Evolutionary conservation across 495 filamentous ascomycete genomes (phyloP).

Genomic region (Lasiosphaeris hirsuta): DNA sequence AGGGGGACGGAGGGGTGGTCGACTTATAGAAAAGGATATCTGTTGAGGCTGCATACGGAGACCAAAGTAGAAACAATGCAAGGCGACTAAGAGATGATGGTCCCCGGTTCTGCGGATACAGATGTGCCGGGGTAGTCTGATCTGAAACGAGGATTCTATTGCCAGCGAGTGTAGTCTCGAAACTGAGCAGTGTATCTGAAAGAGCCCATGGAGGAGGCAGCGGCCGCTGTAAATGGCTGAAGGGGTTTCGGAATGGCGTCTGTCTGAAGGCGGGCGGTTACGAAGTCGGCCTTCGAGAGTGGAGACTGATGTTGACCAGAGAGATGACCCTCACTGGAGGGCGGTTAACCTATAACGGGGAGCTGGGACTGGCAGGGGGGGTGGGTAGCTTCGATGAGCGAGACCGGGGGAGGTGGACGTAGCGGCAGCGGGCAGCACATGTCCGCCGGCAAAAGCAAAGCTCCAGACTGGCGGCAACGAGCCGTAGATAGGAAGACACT

Average conservation of each 20-base stretch:
- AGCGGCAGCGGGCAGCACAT: conserved; percentile 1
- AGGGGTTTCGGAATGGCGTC: conserved; percentile 43
- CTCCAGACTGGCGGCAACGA: conserved; percentile 6
- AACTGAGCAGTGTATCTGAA: conserved; percentile 50
- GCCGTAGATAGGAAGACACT: neutral
- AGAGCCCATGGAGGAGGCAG: conserved; percentile 35
- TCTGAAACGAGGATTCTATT: conserved; percentile 46
- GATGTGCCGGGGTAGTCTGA: conserved; percentile 20
- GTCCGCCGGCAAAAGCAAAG: conserved; percentile 14
- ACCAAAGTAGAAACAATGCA: conserved; percentile 21
- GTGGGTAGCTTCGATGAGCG: neutral
- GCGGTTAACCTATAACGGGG: conserved; percentile 37
- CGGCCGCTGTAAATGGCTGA: conserved; percentile 47
- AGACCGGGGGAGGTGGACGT: conserved; percentile 4
- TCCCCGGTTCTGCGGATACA: conserved; percentile 15
- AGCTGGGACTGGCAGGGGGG: conserved; percentile 11
- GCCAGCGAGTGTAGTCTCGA: conserved; percentile 40
- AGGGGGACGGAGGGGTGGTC: conserved; percentile 23
- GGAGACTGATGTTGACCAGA: conserved; percentile 20
- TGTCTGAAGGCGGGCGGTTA: conserved; percentile 52
- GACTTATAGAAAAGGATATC: conserved; percentile 29
- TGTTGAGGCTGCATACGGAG: conserved; percentile 16
- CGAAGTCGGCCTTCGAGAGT: conserved; percentile 25
- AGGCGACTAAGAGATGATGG: conserved; percentile 15
- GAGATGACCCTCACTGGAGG: conserved; percentile 28